Evolutionary conservation across 306 rosid species (phyloP), one percentile per base, ranked within the genome.

Genomic region (Sicyos baderoa): DNA sequence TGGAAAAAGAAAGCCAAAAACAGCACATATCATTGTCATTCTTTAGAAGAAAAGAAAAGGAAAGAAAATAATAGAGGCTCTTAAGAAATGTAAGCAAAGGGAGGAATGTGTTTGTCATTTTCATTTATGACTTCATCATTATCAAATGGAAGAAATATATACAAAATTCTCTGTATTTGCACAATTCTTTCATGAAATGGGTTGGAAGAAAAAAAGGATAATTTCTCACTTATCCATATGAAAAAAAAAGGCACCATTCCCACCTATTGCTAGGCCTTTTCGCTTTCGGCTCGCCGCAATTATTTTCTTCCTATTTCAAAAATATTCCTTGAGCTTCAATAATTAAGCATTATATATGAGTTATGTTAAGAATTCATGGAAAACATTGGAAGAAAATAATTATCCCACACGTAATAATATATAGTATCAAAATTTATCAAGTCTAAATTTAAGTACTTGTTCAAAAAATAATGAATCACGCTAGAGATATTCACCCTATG

Each of bases 81-180:
- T 45, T 19, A 45, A 13, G 11, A 44, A 42, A 13, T 37, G 54
- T 18, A 64, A 64, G 6, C 9, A 21, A 22, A 23, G 66, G 53
- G 14, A 65, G 1, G 2, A 14, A 62, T 63, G 52, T 44, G 17
- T 44, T 9, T 66, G 54, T 22, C 71, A 66, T 66, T 45, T 66
- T 66, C 52, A 0, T 62, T 19, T 18, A 29, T 64, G 18, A 64
- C 54, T 47, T 66, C 54, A 44, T 45, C 71, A 44, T 65, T 44
- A 47, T 45, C 40, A 66, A 45, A 18, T 44, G 35, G 35, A 64
- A 44, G 45, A 7, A 7, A 40, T 40, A 40, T 40, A 7, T 40
- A 21, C 53, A 29, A 65, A 44, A 65, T 65, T 44, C 71, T 66
- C 16, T 44, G 71, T 15, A 66, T 44, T 66, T 66, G 54, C 54